phyloP scores from a whole-genome alignment of 805 yeast species.

The Blastobotrys robertii region DNA sequence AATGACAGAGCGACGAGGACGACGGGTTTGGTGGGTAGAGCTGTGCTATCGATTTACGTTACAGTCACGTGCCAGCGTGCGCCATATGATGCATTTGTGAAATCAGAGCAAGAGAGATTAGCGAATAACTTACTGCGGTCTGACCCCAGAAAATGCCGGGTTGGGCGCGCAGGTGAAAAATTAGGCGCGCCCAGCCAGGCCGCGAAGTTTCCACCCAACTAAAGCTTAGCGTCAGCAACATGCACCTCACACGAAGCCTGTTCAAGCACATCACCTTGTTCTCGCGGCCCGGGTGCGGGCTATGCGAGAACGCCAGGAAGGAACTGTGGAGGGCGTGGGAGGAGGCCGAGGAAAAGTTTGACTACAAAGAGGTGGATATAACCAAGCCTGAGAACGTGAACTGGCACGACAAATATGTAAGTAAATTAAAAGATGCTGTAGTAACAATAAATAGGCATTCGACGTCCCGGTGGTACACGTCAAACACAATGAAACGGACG shows the following conservation, averaged over 20 bases:
- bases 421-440: slow-evolving; percentile 5
- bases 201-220: neutral
- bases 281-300: slow-evolving; percentile 29
- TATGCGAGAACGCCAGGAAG: slow-evolving; percentile 26
- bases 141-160: too few relatives aligned
- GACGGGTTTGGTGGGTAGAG: too few relatives aligned
- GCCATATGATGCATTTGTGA: too few relatives aligned
- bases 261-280: slow-evolving; percentile 19
- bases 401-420: slow-evolving; percentile 28
- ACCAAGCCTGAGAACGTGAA: slow-evolving; percentile 23
- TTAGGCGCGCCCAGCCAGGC: too few relatives aligned
- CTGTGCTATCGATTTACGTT: too few relatives aligned
- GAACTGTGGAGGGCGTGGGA: slow-evolving; percentile 15
- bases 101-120: too few relatives aligned
- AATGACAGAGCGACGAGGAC: too few relatives aligned
- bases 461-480: slow-evolving; percentile 30
- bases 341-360: slow-evolving; percentile 11
- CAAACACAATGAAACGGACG: slow-evolving; percentile 10
- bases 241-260: slow-evolving; percentile 5
- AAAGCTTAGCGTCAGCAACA: too few relatives aligned
- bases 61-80: too few relatives aligned
- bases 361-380: slow-evolving; percentile 24
- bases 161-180: too few relatives aligned
- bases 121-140: too few relatives aligned
- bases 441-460: slow-evolving; percentile 18